A percentile compares a stretch with the other conserved stretches of the same genome.
Conservation (phyloP, 2,329 filamentous ascomycete genomes). For the Microascus cirrosus region DNA sequence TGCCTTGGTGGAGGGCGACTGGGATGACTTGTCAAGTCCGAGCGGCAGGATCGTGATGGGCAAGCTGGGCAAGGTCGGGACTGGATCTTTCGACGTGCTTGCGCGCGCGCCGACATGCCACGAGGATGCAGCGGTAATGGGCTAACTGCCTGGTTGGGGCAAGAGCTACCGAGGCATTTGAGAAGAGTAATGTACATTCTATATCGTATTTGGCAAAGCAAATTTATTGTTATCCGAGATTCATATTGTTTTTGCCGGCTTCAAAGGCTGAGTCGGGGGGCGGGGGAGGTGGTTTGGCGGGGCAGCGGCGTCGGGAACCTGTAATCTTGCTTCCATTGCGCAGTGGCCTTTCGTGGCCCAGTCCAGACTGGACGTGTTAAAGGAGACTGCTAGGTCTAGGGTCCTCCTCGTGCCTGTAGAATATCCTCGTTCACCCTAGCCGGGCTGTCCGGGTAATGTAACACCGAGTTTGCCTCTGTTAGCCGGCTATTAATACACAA, state of each 20-base stretch:
- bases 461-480: too few species aligned
- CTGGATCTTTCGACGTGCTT: constrained; percentile 84
- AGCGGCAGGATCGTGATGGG: constrained; percentile 85
- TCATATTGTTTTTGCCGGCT: neutral
- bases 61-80: constrained; percentile 70
- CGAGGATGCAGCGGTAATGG: constrained; percentile 15
- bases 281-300: too few species aligned
- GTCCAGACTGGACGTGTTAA: too few species aligned
- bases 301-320: too few species aligned
- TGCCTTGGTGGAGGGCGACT: constrained; percentile 80
- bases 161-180: neutral
- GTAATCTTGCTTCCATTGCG: too few species aligned
- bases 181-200: neutral
- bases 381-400: too few species aligned
- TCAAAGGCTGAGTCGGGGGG: too few species aligned
- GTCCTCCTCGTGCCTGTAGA: too few species aligned
- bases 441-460: too few species aligned
- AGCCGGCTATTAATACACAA: too few species aligned
- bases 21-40: constrained; percentile 77
- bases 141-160: neutral
- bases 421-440: too few species aligned
- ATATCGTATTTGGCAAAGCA: neutral
- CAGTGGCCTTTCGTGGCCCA: too few species aligned
- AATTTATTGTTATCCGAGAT: neutral
- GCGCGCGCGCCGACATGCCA: constrained; percentile 45